Conservation (phyloP, 352 stramenopile genomes). For the Paralagenidium karlingii region DNA sequence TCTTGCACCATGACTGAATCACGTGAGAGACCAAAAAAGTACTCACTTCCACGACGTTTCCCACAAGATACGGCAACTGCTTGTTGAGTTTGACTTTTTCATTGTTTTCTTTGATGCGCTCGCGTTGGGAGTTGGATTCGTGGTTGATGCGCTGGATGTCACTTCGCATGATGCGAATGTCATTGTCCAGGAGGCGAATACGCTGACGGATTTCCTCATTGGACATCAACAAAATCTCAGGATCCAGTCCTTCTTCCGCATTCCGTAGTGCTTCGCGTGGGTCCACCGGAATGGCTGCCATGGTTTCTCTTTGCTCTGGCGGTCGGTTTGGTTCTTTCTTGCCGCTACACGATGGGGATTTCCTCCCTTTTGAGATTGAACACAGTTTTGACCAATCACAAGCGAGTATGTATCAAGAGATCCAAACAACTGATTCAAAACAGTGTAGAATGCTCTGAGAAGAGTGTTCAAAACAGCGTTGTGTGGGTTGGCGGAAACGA, state of each 20-base stretch:
- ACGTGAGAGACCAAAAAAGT: constrained; percentile 17
- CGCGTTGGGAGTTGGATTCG: constrained; percentile 87
- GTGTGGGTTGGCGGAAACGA: too few relatives aligned
- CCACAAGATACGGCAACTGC: constrained; percentile 97
- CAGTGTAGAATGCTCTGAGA: too few relatives aligned
- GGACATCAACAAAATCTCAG: constrained; percentile 91
- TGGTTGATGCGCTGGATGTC: constrained; percentile 96
- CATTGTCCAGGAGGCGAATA: constrained; percentile 94
- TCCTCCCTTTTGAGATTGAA: constrained; percentile 3
- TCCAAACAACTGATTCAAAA: too few relatives aligned
- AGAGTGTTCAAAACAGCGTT: constrained; percentile 1
- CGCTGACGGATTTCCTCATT: constrained; percentile 93
- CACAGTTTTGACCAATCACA: neutral
- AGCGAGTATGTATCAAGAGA: too few relatives aligned
- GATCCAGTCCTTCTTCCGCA: constrained; percentile 47
- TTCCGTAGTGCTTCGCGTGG: too few relatives aligned
- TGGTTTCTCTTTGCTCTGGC: constrained; percentile 7
- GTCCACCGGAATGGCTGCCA: too few relatives aligned
- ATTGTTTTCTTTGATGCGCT: constrained; percentile 97
- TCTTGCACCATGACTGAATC: neutral
- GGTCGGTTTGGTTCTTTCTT: constrained; percentile 2
- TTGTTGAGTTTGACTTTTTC: constrained; percentile 99
- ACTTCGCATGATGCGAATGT: constrained; percentile 95
- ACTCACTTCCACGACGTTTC: constrained; percentile 94
- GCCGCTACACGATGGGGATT: neutral